These are phyloP conservation scores for Suillus occidentalis DNA, from an alignment of 768 basidiomycete species.

Conservation along the genomic window DNA sequence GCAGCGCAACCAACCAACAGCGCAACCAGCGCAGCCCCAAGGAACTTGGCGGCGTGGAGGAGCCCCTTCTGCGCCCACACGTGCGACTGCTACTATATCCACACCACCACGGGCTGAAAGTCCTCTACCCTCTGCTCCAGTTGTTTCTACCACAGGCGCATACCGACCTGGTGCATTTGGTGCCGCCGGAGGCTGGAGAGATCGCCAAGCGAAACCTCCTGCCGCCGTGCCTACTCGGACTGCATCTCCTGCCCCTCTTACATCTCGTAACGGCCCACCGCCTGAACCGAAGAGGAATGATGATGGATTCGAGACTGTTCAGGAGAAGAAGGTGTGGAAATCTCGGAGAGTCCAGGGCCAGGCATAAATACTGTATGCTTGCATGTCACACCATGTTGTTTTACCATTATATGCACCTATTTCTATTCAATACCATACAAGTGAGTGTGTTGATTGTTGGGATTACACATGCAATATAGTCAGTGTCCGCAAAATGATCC, in stretches of 20 bases:
- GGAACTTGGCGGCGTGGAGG: slow-evolving; percentile 23
- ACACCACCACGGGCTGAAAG: slow-evolving; percentile 56
- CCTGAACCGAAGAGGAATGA: slow-evolving; percentile 53
- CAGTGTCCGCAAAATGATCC: slow-evolving; percentile 13
- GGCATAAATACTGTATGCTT: background rate
- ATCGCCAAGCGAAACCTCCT: slow-evolving; percentile 46
- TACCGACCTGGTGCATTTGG: slow-evolving; percentile 43
- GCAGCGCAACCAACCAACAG: slow-evolving; percentile 30
- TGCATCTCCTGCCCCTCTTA: slow-evolving; percentile 34
- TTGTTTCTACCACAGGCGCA: slow-evolving; percentile 34
- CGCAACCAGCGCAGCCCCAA: slow-evolving; percentile 18
- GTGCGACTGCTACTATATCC: slow-evolving; percentile 23
- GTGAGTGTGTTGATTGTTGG: slow-evolving; percentile 15
- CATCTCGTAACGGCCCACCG: slow-evolving; percentile 10
- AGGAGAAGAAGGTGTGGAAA: slow-evolving; percentile 28
- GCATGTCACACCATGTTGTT: slow-evolving; percentile 4
- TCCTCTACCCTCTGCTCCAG: slow-evolving; percentile 40
- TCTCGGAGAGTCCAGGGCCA: slow-evolving; percentile 18
- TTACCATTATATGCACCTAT: slow-evolving; percentile 12
- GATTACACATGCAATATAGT: slow-evolving; percentile 16
- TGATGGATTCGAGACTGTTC: slow-evolving; percentile 72
- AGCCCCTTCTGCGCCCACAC: slow-evolving; percentile 21
- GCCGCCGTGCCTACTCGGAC: slow-evolving; percentile 33
- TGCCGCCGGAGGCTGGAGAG: slow-evolving; percentile 58
- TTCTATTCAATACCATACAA: slow-evolving; percentile 18